phyloP scores from a whole-genome alignment of 192 early-diverging fungal species.

The Lobosporangium transversale region DNA sequence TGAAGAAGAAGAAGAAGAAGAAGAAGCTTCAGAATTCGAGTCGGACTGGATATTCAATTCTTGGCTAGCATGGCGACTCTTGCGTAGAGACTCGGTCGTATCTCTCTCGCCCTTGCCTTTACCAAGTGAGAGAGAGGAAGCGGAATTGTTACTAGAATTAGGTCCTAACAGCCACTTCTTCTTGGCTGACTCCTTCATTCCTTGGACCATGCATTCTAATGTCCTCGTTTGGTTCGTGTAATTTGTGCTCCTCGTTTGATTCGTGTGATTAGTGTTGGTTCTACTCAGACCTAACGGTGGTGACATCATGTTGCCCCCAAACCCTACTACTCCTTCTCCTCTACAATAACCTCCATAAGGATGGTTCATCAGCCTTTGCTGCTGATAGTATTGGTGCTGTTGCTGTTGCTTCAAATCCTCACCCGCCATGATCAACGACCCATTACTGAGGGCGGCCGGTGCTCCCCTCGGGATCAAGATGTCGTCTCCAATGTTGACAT shows the following conservation, averaged over 20 bases:
- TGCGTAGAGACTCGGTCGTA: conserved; percentile 14
- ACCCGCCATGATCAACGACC: conserved; percentile 29
- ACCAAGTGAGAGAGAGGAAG: not conserved
- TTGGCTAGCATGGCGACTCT: conserved; percentile 20
- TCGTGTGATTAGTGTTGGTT: conserved; percentile 22
- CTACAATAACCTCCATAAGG: too few relatives aligned
- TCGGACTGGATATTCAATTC: conserved; percentile 10
- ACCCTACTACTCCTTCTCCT: too few relatives aligned
- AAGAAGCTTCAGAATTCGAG: not conserved
- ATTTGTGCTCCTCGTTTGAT: conserved; percentile 29
- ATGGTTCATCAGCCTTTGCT: too few relatives aligned
- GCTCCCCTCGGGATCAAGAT: too few relatives aligned
- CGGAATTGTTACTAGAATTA: not conserved
- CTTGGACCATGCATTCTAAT: conserved; percentile 37
- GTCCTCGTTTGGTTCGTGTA: conserved; percentile 28
- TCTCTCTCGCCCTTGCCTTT: not conserved
- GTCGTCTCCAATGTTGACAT: conserved; percentile 52
- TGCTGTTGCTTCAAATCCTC: conserved; percentile 19
- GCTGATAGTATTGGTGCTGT: too few relatives aligned
- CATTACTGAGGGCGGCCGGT: too few relatives aligned
- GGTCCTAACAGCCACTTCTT: conserved; percentile 10
- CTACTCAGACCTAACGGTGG: conserved; percentile 16
- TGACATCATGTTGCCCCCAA: too few relatives aligned
- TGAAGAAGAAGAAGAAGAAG: not conserved
- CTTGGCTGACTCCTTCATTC: conserved; percentile 39